These are phyloP conservation scores for Lanmaoa rubissima DNA, from an alignment of 768 basidiomycete species.

Conservation along the genomic window DNA sequence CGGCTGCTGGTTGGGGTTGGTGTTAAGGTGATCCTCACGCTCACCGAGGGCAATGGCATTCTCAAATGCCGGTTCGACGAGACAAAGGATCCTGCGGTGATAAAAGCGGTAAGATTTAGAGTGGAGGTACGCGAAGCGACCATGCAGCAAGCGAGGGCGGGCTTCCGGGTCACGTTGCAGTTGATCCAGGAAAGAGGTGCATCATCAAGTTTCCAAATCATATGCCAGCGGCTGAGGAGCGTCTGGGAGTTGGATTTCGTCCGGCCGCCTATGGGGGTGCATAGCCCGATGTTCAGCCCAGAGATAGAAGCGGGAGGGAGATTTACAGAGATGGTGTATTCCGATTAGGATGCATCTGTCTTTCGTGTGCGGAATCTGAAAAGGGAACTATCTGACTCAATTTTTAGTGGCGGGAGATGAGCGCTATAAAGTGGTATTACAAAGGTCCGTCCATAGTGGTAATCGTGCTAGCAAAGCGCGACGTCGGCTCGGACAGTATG, in stretches of 20 bases:
- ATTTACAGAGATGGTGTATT: constrained; percentile 34
- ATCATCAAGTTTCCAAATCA: constrained; percentile 72
- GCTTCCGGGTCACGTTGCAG: constrained; percentile 56
- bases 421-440: constrained; percentile 10
- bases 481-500: constrained; percentile 29
- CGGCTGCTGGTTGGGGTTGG: constrained; percentile 70
- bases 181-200: constrained; percentile 88
- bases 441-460: constrained; percentile 36
- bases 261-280: constrained; percentile 12
- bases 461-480: constrained; percentile 39
- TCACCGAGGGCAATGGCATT: constrained; percentile 59
- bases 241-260: constrained; percentile 68
- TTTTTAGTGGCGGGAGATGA: not conserved
- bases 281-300: constrained; percentile 29
- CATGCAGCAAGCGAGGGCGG: constrained; percentile 41
- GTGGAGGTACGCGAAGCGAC: constrained; percentile 62
- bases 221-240: constrained; percentile 61
- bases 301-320: constrained; percentile 26
- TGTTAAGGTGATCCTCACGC: constrained; percentile 62
- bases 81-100: constrained; percentile 49
- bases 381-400: constrained; percentile 5
- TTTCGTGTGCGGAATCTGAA: constrained; percentile 17
- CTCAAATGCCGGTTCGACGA: constrained; percentile 81
- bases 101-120: constrained; percentile 78
- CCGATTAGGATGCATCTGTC: constrained; percentile 18